Evolutionary conservation across 192 early-diverging fungal genomes (phyloP), one percentile per base, ranked within the genome.

Genomic region (Backusella circina): DNA sequence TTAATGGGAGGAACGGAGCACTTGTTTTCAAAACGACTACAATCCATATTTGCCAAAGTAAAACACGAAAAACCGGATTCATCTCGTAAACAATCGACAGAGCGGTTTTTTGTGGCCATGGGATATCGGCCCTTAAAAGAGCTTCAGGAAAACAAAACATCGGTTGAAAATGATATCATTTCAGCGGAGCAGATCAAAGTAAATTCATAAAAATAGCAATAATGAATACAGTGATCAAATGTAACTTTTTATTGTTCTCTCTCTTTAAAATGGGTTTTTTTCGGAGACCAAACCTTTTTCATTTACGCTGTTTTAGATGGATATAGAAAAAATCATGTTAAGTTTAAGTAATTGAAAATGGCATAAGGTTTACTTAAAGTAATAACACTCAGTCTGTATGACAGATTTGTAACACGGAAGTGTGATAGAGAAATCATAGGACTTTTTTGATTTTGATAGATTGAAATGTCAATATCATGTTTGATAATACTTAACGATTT

Each of bases 91-190:
- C 85, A 90, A 71, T 93, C 91, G 23, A 84, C 92, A 0, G 94
- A 95, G 74, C 84, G 85, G 41, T 95, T 90, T 65, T 85, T 91
- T 69, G 87, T 95, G 51, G 91, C 90, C 47, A 64, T 91, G 3
- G 81, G 82, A 1, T 91, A 83, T 54, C 39, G 51, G 9, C 73
- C 73, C 44, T 28, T 38, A 23, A 73, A 73, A 64, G 13, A 28
- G 5, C 21, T 47, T 47, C 44, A 47, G 18, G 44, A 47, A 47
- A n/a, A 41, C 13, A 41, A 47, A n/a, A 47, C 44, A n/a, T n/a
- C 12, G 10, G 39, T 15, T 41, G 39, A 41, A 41, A 15, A 13
- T 41, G 39, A n/a, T n/a, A n/a, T 41, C 39, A 3, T 5, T 5
- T 5, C 39, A 15, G 39, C 39, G 5, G 39, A 41, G 3, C 39